Conservation (phyloP, 2,329 filamentous ascomycete genomes). For the Calonectria montana region DNA sequence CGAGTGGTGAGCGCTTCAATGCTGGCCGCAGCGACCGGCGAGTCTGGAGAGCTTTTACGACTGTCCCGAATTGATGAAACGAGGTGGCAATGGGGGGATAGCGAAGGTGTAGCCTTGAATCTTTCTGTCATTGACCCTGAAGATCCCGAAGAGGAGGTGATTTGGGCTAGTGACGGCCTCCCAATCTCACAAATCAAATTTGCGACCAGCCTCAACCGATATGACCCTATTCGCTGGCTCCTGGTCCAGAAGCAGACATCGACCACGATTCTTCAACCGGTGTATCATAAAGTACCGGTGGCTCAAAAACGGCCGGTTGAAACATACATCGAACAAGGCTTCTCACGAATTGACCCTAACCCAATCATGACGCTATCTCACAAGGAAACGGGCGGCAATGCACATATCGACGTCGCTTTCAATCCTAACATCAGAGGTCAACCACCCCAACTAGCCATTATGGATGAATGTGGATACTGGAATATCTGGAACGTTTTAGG, state of each 20-base stretch:
- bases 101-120: slow-evolving; percentile 58
- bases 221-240: slow-evolving; percentile 60
- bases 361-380: slow-evolving; percentile 64
- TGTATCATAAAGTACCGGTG: slow-evolving; percentile 56
- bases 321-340: slow-evolving; percentile 35
- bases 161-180: slow-evolving; percentile 65
- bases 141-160: slow-evolving; percentile 58
- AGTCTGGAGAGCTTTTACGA: slow-evolving; percentile 67
- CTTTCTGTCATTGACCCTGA: slow-evolving; percentile 56
- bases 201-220: slow-evolving; percentile 51
- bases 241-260: slow-evolving; percentile 64
- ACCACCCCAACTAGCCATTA: slow-evolving; percentile 72
- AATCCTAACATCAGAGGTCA: slow-evolving; percentile 61
- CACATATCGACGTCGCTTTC: slow-evolving; percentile 74
- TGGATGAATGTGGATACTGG: slow-evolving; percentile 76
- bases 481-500: slow-evolving; percentile 71
- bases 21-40: slow-evolving; percentile 65
- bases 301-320: slow-evolving; percentile 30
- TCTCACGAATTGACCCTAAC: slow-evolving; percentile 67
- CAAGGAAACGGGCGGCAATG: slow-evolving; percentile 62
- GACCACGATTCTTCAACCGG: slow-evolving; percentile 64
- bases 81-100: slow-evolving; percentile 64
- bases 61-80: slow-evolving; percentile 63
- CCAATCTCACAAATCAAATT: slow-evolving; percentile 65
- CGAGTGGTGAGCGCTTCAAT: slow-evolving; percentile 45